Base-by-base conservation (phyloP, 169 alveolate genomes). In the Theileria annulata region DNA sequence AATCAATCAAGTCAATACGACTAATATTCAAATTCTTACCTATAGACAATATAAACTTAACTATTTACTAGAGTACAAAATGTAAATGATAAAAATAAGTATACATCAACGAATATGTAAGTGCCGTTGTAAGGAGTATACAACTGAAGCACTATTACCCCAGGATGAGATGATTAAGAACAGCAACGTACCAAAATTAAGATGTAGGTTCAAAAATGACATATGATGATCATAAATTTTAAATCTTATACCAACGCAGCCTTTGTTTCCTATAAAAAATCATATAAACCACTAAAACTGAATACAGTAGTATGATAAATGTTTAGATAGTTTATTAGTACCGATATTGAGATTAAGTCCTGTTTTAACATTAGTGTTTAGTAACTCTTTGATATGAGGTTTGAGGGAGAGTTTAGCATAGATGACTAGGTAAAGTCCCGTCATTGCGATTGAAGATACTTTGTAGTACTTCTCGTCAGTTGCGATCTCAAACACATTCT, bases 231-330 rank as follows among this genome's bases (percentile, higher is more conserved):
- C 80, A 42, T 21, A 74, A 54, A 83, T 33, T 9, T 21, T 17
- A 27, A 83, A 76, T 42, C 66, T 28, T 48, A 83, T 42, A 10
- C 83, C 90, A 4, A 83, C 86, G 17, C 83, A 83, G 3, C 90
- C 90, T 69, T 83, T 83, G 80, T 75, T 83, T 19, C 90, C 90
- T 56, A 56, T 56, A 56, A 56, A 21, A 17, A 25, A 42, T 0
- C 51, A 42, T 42, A 42, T 42, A 42, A 3, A 42, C 3, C 51
- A 42, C 51, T 42, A 42, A 3, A 3, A 59, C 17, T 42, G 15
- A 10, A 42, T 42, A 42, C 6, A 1, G 13, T 8, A 42, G 51
- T 8, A 8, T 8, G 15, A 42, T 42, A 42, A 10, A 42, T 42
- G 13, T 42, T 3, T 42, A 42, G 15, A 3, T 42, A 59, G 68